A percentile compares a stretch with the other conserved stretches of the same genome.
Evolutionary conservation across 1,284 basidiomycete species (phyloP).

Genomic region (Cryptococcus sp.): DNA sequence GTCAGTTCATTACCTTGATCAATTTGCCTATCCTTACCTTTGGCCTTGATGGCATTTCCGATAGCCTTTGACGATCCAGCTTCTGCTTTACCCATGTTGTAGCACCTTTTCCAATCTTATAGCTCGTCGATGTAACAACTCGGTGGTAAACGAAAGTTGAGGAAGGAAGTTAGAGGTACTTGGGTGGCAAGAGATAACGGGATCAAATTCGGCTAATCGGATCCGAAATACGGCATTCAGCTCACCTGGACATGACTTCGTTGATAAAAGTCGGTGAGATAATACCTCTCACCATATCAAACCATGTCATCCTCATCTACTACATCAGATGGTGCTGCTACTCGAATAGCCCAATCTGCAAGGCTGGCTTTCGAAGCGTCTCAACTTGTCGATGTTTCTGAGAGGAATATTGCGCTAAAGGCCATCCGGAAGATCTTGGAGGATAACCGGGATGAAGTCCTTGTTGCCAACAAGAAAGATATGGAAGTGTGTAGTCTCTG

Average conservation of each 20-base stretch:
- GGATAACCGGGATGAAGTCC: conserved; percentile 58
- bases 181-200: not conserved
- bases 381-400: conserved; percentile 65
- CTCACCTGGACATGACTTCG: not conserved
- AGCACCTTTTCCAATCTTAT: not conserved
- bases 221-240: not conserved
- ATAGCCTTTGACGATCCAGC: conserved; percentile 86
- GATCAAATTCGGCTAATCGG: conserved; percentile 1
- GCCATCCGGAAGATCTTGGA: conserved; percentile 66
- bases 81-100: conserved; percentile 50
- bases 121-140: not conserved
- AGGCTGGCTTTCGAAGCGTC: conserved; percentile 79
- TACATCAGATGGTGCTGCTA: conserved; percentile 29
- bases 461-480: conserved; percentile 74
- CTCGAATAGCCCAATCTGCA: conserved; percentile 65
- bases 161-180: not conserved
- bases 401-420: conserved; percentile 67
- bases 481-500: conserved; percentile 56
- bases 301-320: conserved; percentile 5
- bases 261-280: no score
- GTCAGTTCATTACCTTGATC: not conserved
- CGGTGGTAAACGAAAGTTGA: not conserved
- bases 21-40: conserved; percentile 51
- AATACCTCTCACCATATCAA: not conserved
- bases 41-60: conserved; percentile 93